Conservation (phyloP, 768 basidiomycete genomes). For the Punctularia strigosozonata region DNA sequence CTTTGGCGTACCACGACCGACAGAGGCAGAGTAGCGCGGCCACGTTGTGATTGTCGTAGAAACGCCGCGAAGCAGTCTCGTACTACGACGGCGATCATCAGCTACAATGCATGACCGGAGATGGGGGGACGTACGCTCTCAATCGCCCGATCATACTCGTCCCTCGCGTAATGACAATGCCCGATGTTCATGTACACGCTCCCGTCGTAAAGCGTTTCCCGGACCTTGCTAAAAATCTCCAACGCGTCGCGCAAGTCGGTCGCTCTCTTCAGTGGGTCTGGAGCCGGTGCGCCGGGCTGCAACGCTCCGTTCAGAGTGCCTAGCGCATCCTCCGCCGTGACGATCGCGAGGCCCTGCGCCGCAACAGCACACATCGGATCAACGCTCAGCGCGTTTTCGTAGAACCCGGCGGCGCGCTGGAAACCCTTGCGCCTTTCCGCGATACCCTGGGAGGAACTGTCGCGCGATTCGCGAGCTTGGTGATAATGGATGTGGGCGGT, state of each 20-base stretch:
- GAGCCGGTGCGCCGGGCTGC: constrained; percentile 30
- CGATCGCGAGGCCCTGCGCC: constrained; percentile 91
- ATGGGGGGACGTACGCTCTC: constrained; percentile 72
- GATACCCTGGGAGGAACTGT: constrained; percentile 37
- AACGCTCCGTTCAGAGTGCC: constrained; percentile 54
- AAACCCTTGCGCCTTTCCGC: constrained; percentile 73
- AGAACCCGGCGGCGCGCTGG: constrained; percentile 79
- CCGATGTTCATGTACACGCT: constrained; percentile 95
- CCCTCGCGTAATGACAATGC: constrained; percentile 85
- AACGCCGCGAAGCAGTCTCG: constrained; percentile 77
- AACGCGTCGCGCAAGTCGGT: constrained; percentile 81
- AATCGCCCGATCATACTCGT: constrained; percentile 92
- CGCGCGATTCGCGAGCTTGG: constrained; percentile 76
- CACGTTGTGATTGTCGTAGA: constrained; percentile 63
- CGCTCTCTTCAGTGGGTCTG: constrained; percentile 50
- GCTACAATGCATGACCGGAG: no score
- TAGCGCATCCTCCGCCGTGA: constrained; percentile 84
- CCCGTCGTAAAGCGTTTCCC: constrained; percentile 73
- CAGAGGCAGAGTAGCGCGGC: constrained; percentile 76
- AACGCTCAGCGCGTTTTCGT: constrained; percentile 77
- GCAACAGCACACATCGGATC: constrained; percentile 86
- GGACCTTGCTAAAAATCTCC: constrained; percentile 80
- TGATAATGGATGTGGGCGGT: constrained; percentile 80
- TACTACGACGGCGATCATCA: constrained; percentile 57
- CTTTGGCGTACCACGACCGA: constrained; percentile 91